Evolutionary conservation across 208 protist species (phyloP).

Genomic region (Novymonas esmeraldas): DNA sequence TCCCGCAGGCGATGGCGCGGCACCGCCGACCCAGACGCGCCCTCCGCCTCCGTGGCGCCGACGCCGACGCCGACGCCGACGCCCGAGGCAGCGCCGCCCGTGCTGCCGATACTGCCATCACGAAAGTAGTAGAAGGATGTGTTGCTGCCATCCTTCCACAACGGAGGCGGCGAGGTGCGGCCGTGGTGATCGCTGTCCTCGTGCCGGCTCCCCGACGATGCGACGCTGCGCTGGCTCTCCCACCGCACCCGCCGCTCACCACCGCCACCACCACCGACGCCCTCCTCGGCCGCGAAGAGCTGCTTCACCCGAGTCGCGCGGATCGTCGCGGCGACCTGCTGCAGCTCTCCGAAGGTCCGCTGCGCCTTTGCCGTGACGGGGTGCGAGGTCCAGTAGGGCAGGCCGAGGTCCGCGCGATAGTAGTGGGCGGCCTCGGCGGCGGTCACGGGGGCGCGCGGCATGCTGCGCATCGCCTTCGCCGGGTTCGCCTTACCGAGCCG

Average conservation of each 20-base stretch:
- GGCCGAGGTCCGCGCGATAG: constrained; percentile 34
- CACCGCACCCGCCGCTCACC: background rate
- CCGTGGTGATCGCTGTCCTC: background rate
- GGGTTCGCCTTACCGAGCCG: constrained; percentile 6
- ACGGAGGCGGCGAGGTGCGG: background rate
- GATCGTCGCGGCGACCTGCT: constrained; percentile 32
- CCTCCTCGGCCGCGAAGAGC: constrained; percentile 17
- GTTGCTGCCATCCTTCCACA: background rate
- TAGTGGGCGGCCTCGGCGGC: constrained; percentile 15
- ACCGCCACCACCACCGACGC: background rate
- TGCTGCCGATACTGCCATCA: background rate
- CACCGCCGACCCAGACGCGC: background rate
- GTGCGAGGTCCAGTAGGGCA: constrained; percentile 41
- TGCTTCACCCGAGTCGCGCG: constrained; percentile 29
- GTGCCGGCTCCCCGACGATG: background rate
- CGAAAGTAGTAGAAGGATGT: background rate
- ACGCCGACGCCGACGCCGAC: no score
- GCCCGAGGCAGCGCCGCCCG: no score
- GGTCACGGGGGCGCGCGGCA: background rate
- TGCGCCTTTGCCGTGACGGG: constrained; percentile 37
- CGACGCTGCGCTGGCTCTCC: background rate
- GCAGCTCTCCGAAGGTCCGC: constrained; percentile 34
- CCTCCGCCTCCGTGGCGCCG: background rate
- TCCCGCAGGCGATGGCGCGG: constrained; percentile 9
- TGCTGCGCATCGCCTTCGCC: background rate